A percentile compares a stretch with the other conserved stretches of the same genome.
Evolutionary conservation across 2,329 filamentous ascomycete genomes (phyloP).

Genomic region (Apiospora phragmitis): DNA sequence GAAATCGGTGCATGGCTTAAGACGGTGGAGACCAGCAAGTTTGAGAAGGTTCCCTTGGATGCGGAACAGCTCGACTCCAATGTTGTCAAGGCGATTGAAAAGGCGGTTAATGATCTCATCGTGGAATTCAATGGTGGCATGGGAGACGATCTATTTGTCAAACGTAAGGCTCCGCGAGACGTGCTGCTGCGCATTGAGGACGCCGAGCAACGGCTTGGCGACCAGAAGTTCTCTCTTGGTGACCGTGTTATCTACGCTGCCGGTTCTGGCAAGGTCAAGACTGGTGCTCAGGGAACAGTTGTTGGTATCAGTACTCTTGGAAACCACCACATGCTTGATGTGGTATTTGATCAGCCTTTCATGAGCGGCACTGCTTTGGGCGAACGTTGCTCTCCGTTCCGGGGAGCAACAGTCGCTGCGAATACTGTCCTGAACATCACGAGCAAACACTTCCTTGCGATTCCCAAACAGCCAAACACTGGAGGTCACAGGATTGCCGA

Average conservation of each 20-base stretch:
- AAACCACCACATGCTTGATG: slow-evolving; percentile 78
- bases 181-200: slow-evolving; percentile 92
- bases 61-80: slow-evolving; percentile 95
- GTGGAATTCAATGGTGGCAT: slow-evolving; percentile 43
- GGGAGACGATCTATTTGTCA: slow-evolving; percentile 56
- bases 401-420: slow-evolving; percentile 85
- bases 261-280: slow-evolving; percentile 91
- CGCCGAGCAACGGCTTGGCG: slow-evolving; percentile 87
- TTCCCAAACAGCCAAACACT: slow-evolving; percentile 46
- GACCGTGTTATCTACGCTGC: slow-evolving; percentile 93
- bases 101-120: slow-evolving; percentile 61
- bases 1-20: slow-evolving; percentile 95
- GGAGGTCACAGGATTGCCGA: slow-evolving; percentile 31
- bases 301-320: slow-evolving; percentile 89
- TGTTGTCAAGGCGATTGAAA: slow-evolving; percentile 78
- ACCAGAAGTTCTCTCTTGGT: slow-evolving; percentile 80
- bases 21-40: slow-evolving; percentile 83
- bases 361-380: slow-evolving; percentile 95
- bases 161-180: slow-evolving; percentile 80
- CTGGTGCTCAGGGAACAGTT: slow-evolving; percentile 89
- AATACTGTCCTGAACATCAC: slow-evolving; percentile 89
- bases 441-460: slow-evolving; percentile 76
- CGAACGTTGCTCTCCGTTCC: slow-evolving; percentile 88
- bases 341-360: slow-evolving; percentile 92
- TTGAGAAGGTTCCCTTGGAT: slow-evolving; percentile 94